A percentile compares a stretch with the other conserved stretches of the same genome.
Conservation (phyloP, 805 yeast genomes). For the Cyberlindnera amylophila region DNA sequence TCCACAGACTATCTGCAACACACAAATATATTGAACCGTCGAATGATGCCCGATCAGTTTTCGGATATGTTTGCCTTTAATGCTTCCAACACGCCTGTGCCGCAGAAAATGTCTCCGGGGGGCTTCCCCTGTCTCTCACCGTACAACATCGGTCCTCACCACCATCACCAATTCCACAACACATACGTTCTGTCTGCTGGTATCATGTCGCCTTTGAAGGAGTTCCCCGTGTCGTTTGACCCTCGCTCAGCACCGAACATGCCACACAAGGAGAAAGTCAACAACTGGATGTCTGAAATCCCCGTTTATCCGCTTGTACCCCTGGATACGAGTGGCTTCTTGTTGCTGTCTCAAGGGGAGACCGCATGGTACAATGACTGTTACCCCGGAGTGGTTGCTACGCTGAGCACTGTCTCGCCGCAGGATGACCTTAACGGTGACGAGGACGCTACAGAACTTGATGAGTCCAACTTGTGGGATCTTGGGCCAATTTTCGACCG, state of each 20-base stretch:
- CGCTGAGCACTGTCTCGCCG: conserved; percentile 12
- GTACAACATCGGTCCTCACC: background rate
- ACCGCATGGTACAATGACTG: conserved; percentile 39
- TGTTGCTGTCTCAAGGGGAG: background rate
- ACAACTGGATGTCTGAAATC: conserved; percentile 56
- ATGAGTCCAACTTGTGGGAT: background rate
- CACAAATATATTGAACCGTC: background rate
- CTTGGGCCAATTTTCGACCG: conserved; percentile 1
- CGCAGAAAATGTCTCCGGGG: background rate
- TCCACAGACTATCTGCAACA: background rate
- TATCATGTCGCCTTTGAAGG: conserved; percentile 1
- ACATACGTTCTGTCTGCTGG: background rate
- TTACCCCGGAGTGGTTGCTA: conserved; percentile 44
- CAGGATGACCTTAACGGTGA: background rate
- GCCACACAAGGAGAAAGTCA: conserved; percentile 64
- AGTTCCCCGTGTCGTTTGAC: conserved; percentile 48
- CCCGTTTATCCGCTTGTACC: conserved; percentile 38
- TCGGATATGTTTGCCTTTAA: background rate
- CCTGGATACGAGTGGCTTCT: background rate
- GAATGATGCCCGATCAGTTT: background rate
- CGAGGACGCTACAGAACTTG: background rate
- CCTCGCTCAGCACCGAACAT: conserved; percentile 62
- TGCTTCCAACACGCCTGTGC: background rate
- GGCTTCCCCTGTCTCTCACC: too few species aligned
- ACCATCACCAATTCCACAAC: background rate